A percentile compares a stretch with the other conserved stretches of the same genome.
These are phyloP conservation scores for Cercospora sojina DNA, from an alignment of 2,329 filamentous ascomycete species.

Conservation along the genomic window DNA sequence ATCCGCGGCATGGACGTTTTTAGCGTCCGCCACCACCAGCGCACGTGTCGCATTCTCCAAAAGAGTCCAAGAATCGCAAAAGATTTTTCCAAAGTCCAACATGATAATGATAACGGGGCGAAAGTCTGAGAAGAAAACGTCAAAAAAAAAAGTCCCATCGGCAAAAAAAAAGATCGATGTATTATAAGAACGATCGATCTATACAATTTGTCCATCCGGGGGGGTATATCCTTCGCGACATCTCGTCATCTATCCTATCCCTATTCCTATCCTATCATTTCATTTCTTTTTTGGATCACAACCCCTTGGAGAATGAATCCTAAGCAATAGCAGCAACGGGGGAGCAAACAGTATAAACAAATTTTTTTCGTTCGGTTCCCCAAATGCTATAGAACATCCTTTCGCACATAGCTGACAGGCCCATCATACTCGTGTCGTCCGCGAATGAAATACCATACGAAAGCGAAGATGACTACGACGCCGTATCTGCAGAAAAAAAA, in stretches of 20 bases:
- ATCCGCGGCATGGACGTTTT: background rate
- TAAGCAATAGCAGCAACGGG: background rate
- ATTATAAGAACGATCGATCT: background rate
- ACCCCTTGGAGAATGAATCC: background rate
- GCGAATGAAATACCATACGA: constrained; percentile 22
- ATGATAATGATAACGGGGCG: too few species aligned
- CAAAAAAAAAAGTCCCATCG: too few species aligned
- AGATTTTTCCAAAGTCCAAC: too few species aligned
- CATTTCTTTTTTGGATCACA: background rate
- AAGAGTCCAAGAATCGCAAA: too few species aligned
- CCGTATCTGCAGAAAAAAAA: constrained; percentile 6
- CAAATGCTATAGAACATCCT: constrained; percentile 14
- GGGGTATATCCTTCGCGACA: background rate
- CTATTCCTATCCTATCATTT: background rate
- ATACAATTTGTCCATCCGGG: background rate
- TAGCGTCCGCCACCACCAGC: background rate
- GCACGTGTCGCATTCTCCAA: too few species aligned
- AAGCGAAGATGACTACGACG: constrained; percentile 21
- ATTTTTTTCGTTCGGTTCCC: background rate
- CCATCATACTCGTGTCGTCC: constrained; percentile 30
- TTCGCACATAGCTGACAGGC: constrained; percentile 27
- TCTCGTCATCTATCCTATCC: background rate
- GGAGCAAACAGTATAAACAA: background rate
- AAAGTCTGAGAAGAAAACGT: too few species aligned
- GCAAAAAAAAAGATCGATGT: too few species aligned